Evolutionary conservation across 257 asterid species (phyloP).

Genomic region (Salvia rosmarinus): DNA sequence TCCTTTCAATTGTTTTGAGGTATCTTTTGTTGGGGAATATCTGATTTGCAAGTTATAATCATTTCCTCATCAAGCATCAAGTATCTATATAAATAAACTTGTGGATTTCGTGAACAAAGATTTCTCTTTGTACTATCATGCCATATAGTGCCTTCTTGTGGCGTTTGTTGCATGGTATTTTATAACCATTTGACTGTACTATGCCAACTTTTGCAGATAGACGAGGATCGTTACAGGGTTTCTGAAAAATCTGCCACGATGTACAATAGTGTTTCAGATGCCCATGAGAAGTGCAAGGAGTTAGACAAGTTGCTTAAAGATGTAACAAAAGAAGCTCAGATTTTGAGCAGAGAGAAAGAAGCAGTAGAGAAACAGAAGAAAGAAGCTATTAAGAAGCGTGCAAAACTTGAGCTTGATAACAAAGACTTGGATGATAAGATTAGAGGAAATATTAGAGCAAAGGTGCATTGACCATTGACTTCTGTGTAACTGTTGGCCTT

Average conservation of each 20-base stretch:
- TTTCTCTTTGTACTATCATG: constrained; percentile 1
- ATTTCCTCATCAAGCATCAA: not conserved
- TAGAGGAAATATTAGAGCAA: constrained; percentile 66
- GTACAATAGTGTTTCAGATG: constrained; percentile 72
- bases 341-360: constrained; percentile 81
- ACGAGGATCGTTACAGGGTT: constrained; percentile 66
- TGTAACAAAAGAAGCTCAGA: constrained; percentile 77
- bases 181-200: constrained; percentile 24
- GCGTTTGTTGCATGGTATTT: constrained; percentile 14
- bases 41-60: constrained; percentile 7
- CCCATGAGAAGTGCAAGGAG: constrained; percentile 86
- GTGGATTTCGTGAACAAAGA: not conserved
- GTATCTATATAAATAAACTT: not conserved
- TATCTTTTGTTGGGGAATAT: not conserved
- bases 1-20: constrained; percentile 20
- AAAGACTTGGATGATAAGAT: constrained; percentile 87
- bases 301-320: constrained; percentile 79
- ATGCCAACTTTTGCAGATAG: constrained; percentile 63
- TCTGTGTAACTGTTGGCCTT: constrained; percentile 27
- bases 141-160: constrained; percentile 23
- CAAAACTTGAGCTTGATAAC: constrained; percentile 90
- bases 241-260: constrained; percentile 69
- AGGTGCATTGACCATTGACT: constrained; percentile 52
- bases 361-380: constrained; percentile 80
- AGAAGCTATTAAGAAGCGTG: constrained; percentile 85